Base-by-base conservation (phyloP, 768 basidiomycete genomes). In the Mycena rosella region DNA sequence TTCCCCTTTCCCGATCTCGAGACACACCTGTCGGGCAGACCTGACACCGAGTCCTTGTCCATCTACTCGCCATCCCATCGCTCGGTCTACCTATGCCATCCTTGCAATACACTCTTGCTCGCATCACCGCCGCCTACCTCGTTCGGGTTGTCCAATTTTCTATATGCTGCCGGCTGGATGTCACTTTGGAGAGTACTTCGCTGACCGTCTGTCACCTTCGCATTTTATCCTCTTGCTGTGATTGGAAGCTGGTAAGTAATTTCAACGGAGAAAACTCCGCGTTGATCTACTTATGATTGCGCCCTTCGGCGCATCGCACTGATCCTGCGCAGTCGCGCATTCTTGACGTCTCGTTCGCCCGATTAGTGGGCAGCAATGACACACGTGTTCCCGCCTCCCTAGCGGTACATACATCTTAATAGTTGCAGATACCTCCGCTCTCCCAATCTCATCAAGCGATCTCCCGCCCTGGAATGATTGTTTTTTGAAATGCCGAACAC, bases 241-340 rank as follows among this genome's bases (percentile, higher is more conserved):
- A 24, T 47, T 26, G 51, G 30, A 20, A 52, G 30, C 30, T 6
- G 42, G 11, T 52, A 9, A 5, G 17, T n/a, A 6, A 54, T 54
- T 54, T 54, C 53, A 24, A 17, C 47, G 24, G 24, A 20, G 24
- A n/a, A 11, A 45, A 22, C 15, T 51, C 34, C 61, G 38, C 38
- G 38, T 40, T 40, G 38, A 40, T 40, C 38, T 15, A 5, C 38
- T 10, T 40, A 49, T 32, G 22, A 38, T 60, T 26, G 8, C 30
- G n/a, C 24, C 20, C 14, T 7, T 11, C 18, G 17, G 22, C 29
- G 38, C 45, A 29, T 4, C 20, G 36, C 48, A 29, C 47, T 65
- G 63, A 65, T 65, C 63, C 63, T 65, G 63, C 44, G 38, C 22
- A 34, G 24, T 65, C 63, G 63, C 40, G 29, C 63, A 65, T 65